phyloP scores from a whole-genome alignment of 129 eudicot genomes.

The Chrysanthemum lavandulifolium region DNA sequence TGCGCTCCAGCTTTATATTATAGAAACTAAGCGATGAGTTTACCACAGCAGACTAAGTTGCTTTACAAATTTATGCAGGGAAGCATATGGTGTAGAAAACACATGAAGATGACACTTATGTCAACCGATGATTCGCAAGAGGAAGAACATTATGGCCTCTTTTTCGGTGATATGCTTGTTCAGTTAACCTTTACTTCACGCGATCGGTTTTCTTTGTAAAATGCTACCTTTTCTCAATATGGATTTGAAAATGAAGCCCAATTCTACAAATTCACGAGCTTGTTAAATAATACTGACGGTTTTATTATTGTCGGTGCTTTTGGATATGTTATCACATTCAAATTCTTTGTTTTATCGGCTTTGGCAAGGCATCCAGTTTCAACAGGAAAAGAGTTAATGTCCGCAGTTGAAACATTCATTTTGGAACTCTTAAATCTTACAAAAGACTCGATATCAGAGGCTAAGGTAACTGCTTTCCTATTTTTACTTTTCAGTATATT shows the following conservation, averaged over 20 bases:
- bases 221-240: background rate
- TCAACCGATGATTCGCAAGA: conserved; percentile 85
- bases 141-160: conserved; percentile 64
- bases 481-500: conserved; percentile 12
- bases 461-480: conserved; percentile 48
- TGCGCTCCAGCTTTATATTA: background rate
- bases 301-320: conserved; percentile 55
- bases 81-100: conserved; percentile 78
- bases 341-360: conserved; percentile 54
- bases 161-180: conserved; percentile 49
- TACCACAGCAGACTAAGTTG: conserved; percentile 10
- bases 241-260: background rate
- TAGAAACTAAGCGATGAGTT: background rate
- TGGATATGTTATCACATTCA: conserved; percentile 69
- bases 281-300: too few species aligned
- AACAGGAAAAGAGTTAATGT: conserved; percentile 43
- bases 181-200: background rate
- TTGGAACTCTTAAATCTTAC: conserved; percentile 57
- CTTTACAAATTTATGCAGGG: conserved; percentile 39
- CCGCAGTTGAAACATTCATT: conserved; percentile 43
- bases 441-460: conserved; percentile 63
- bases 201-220: background rate
- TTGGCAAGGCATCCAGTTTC: conserved; percentile 57
- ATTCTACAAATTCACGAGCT: too few species aligned
- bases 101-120: conserved; percentile 87